Conservation (phyloP, 2,329 filamentous ascomycete species). For the Macrophomina tecta region DNA sequence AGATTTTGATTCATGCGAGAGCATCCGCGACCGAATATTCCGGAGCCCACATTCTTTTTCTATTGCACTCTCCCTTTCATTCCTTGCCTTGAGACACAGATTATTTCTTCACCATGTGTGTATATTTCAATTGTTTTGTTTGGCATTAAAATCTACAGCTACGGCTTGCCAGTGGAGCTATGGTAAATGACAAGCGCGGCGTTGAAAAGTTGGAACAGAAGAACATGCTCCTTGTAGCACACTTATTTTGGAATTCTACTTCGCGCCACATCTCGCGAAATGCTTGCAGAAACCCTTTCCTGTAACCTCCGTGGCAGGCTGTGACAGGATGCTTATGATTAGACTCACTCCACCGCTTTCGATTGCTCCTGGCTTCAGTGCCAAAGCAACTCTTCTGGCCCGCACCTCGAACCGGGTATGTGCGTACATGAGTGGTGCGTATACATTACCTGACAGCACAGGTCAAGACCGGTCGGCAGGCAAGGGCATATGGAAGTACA, state of each 20-base stretch:
- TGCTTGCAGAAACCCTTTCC: background rate
- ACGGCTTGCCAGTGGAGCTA: background rate
- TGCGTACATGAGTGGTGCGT: background rate
- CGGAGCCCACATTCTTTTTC: too few species aligned
- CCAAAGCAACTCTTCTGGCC: background rate
- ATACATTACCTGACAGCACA: background rate
- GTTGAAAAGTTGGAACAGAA: background rate
- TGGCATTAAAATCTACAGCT: background rate
- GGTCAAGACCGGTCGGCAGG: background rate
- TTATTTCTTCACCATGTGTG: background rate
- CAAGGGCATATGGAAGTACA: conserved; percentile 6
- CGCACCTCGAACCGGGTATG: conserved; percentile 5
- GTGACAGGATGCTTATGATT: background rate
- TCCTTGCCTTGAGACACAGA: background rate
- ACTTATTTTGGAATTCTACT: background rate
- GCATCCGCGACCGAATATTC: too few species aligned
- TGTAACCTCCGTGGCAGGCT: background rate
- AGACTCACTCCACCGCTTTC: background rate
- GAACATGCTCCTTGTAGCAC: background rate
- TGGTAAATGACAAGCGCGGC: background rate
- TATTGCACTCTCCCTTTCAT: too few species aligned
- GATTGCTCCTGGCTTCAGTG: background rate
- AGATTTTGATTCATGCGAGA: too few species aligned
- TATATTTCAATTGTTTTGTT: background rate
- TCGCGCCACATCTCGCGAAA: background rate